Conservation (phyloP, 805 yeast species). For the Metschnikowia reukaufii region DNA sequence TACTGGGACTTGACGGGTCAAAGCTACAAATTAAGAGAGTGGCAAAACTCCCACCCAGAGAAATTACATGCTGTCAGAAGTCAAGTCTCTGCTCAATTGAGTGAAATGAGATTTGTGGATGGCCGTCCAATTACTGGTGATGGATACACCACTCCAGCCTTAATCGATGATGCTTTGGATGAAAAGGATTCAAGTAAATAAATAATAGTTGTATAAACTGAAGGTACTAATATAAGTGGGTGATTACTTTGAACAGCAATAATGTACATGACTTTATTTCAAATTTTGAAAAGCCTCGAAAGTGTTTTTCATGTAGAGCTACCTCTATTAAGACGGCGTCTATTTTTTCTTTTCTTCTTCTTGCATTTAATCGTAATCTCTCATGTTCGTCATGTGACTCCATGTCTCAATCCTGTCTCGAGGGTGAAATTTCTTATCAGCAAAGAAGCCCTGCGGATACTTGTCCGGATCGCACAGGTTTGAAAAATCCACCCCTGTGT, state of each 20-base stretch:
- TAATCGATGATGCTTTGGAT: constrained; percentile 18
- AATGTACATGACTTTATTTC: no score
- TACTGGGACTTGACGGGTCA: constrained; percentile 87
- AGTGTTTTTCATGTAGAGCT: background rate
- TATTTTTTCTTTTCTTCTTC: no score
- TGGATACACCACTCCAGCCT: constrained; percentile 13
- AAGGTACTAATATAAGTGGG: background rate
- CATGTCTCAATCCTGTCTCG: background rate
- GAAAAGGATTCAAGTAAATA: constrained; percentile 3
- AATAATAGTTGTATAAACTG: background rate
- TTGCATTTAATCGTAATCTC: no score
- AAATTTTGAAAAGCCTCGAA: background rate
- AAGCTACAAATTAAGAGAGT: constrained; percentile 63
- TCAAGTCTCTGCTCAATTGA: constrained; percentile 46
- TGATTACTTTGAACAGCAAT: no score
- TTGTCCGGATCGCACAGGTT: constrained; percentile 11
- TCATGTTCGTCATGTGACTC: background rate
- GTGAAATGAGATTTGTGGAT: constrained; percentile 11
- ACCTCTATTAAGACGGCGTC: no score
- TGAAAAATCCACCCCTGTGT: background rate
- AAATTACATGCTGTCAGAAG: constrained; percentile 70
- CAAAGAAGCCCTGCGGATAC: constrained; percentile 3
- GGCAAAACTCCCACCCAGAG: constrained; percentile 78
- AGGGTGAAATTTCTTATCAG: background rate
- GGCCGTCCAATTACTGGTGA: constrained; percentile 13